A percentile compares a stretch with the other conserved stretches of the same genome.
Conservation (phyloP, 2,329 filamentous ascomycete species). For the Neofusicoccum laricinum region DNA sequence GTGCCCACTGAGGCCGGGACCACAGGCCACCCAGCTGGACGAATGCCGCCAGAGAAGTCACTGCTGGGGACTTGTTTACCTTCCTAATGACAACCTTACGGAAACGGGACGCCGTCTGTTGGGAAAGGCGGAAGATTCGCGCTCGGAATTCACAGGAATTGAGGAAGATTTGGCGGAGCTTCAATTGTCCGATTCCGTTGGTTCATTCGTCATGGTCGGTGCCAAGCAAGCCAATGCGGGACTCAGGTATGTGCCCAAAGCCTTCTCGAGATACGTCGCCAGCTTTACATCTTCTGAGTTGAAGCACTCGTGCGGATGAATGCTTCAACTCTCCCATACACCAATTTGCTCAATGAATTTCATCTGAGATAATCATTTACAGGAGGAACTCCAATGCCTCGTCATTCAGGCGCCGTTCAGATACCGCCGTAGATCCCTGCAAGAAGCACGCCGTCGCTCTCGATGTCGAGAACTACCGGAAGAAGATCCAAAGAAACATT, state of each 20-base stretch:
- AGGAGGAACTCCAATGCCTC: not conserved
- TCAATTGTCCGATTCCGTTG: not conserved
- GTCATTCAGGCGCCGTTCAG: not conserved
- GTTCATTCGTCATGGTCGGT: slow-evolving; percentile 12
- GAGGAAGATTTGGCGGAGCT: not conserved
- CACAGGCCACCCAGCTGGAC: slow-evolving; percentile 27
- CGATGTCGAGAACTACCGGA: slow-evolving; percentile 25
- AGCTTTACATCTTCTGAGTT: not conserved
- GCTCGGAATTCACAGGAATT: slow-evolving; percentile 6
- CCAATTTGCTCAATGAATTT: not conserved
- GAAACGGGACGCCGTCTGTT: slow-evolving; percentile 16
- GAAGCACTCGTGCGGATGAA: not conserved
- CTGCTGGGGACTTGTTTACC: slow-evolving; percentile 34
- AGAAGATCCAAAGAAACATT: slow-evolving; percentile 38
- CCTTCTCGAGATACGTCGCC: too few relatives aligned
- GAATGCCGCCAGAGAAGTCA: slow-evolving; percentile 27
- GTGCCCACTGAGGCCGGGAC: slow-evolving; percentile 29
- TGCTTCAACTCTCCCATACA: too few relatives aligned
- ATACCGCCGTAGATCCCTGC: not conserved
- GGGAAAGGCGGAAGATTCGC: slow-evolving; percentile 9
- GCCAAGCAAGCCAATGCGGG: slow-evolving; percentile 12
- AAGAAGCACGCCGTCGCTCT: slow-evolving; percentile 12
- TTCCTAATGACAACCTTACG: slow-evolving; percentile 23
- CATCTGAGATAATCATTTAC: not conserved
- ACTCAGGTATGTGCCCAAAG: not conserved